Evolutionary conservation across 805 yeast species (phyloP).

Genomic region (Starmerella asiatica): DNA sequence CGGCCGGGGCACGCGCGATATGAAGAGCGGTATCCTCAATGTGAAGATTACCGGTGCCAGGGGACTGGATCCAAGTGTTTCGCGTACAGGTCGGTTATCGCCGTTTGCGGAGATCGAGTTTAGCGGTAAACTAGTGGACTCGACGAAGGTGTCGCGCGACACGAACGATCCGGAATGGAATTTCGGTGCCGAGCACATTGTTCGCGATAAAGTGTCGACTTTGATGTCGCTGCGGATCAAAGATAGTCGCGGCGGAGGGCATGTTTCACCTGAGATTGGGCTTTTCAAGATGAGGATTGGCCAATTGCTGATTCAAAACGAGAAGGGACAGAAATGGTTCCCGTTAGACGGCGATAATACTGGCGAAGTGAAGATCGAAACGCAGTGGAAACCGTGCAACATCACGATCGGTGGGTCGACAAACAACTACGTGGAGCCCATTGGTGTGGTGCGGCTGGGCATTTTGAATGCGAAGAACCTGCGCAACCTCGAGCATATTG

Average conservation of each 20-base stretch:
- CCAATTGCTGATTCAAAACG: slow-evolving; percentile 63
- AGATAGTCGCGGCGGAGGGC: slow-evolving; percentile 43
- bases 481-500: slow-evolving; percentile 74
- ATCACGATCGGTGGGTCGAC: slow-evolving; percentile 48
- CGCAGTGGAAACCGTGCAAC: slow-evolving; percentile 79
- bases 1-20: slow-evolving; percentile 62
- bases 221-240: slow-evolving; percentile 53
- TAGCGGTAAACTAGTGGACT: slow-evolving; percentile 44
- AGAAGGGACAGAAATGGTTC: slow-evolving; percentile 67
- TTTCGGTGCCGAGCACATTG: slow-evolving; percentile 49
- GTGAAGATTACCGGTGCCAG: slow-evolving; percentile 55
- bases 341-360: slow-evolving; percentile 41
- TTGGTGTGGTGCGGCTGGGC: slow-evolving; percentile 71
- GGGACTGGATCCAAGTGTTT: slow-evolving; percentile 31
- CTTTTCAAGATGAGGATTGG: slow-evolving; percentile 38
- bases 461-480: slow-evolving; percentile 60
- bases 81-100: slow-evolving; percentile 39
- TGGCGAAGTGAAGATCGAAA: slow-evolving; percentile 58
- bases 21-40: slow-evolving; percentile 82
- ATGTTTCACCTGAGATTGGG: slow-evolving; percentile 44
- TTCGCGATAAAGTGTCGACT: slow-evolving; percentile 58
- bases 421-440: slow-evolving; percentile 82
- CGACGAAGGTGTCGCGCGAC: slow-evolving; percentile 46
- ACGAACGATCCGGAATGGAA: slow-evolving; percentile 58
- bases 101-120: slow-evolving; percentile 60